Evolutionary conservation across 2,329 filamentous ascomycete species (phyloP).

Genomic region (Curvularia sp.): DNA sequence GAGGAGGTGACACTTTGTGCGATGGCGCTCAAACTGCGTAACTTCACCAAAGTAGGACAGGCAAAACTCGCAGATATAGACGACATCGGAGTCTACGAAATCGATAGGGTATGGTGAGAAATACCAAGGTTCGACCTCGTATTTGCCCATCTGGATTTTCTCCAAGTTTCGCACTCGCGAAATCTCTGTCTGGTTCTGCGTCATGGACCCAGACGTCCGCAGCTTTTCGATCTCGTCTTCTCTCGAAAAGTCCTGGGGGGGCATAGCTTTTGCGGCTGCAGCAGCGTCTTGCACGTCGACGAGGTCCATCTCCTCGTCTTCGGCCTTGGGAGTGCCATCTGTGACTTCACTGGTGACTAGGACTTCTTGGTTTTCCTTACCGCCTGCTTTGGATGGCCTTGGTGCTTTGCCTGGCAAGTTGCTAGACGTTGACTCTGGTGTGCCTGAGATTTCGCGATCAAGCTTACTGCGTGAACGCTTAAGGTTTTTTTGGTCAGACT

Average conservation of each 20-base stretch:
- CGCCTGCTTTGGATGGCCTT: conserved; percentile 64
- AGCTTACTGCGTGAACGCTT: conserved; percentile 57
- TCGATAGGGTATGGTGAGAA: conserved; percentile 95
- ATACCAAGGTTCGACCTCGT: conserved; percentile 96
- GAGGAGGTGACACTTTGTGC: conserved; percentile 85
- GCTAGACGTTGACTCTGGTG: conserved; percentile 59
- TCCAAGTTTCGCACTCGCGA: conserved; percentile 94
- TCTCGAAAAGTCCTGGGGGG: conserved; percentile 68
- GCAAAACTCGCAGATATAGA: conserved; percentile 98
- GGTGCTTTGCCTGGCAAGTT: conserved; percentile 57
- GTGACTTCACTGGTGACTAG: conserved; percentile 57
- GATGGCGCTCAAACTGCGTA: conserved; percentile 83
- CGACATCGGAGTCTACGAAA: conserved; percentile 86
- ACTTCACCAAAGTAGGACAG: conserved; percentile 86
- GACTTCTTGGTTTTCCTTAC: conserved; percentile 66
- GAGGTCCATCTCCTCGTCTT: conserved; percentile 61
- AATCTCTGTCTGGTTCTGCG: conserved; percentile 96
- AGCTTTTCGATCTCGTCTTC: conserved; percentile 97
- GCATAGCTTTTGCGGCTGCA: conserved; percentile 60
- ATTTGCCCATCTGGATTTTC: conserved; percentile 90
- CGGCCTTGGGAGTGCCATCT: conserved; percentile 58
- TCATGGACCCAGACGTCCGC: conserved; percentile 95
- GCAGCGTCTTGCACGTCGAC: conserved; percentile 62
- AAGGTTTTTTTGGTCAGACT: conserved; percentile 56
- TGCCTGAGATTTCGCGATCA: conserved; percentile 64